A percentile compares a stretch with the other conserved stretches of the same genome.
Conservation (phyloP, 495 filamentous ascomycete genomes). For the Staphylotrichum tortipilum region DNA sequence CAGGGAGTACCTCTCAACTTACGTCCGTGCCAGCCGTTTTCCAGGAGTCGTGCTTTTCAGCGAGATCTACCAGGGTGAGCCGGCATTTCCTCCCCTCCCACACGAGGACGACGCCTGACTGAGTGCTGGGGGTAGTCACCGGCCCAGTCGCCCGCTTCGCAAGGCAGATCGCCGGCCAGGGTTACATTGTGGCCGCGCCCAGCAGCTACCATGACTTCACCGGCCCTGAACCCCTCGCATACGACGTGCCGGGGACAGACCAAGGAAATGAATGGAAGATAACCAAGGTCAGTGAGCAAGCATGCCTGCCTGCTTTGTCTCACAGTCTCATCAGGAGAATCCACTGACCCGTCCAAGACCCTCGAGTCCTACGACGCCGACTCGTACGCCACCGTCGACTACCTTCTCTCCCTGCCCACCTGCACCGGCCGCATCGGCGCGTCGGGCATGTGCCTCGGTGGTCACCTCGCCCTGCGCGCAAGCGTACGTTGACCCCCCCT, state of each 20-base stretch:
- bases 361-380: conserved; percentile 87
- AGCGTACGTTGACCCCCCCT: conserved; percentile 39
- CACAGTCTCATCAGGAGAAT: too few relatives aligned
- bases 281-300: conserved; percentile 58
- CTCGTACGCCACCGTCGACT: conserved; percentile 60
- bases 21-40: conserved; percentile 49
- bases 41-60: conserved; percentile 87
- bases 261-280: conserved; percentile 81
- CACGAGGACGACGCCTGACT: not conserved
- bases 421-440: conserved; percentile 80
- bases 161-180: conserved; percentile 84
- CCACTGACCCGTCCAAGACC: conserved; percentile 41
- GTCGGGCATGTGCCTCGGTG: conserved; percentile 94
- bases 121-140: conserved; percentile 54
- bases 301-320: not conserved
- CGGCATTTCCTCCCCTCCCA: not conserved
- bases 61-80: conserved; percentile 88
- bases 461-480: conserved; percentile 79
- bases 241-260: conserved; percentile 84
- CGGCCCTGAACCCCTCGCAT: conserved; percentile 72
- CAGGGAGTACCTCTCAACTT: conserved; percentile 4
- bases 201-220: conserved; percentile 92
- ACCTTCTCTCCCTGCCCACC: conserved; percentile 63
- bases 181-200: conserved; percentile 87
- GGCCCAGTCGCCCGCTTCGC: conserved; percentile 87